Percentiles rank a stretch among this genome's conserved stretches.
phyloP scores from a whole-genome alignment of 495 filamentous ascomycete genomes.

The Xylaria nigripes region DNA sequence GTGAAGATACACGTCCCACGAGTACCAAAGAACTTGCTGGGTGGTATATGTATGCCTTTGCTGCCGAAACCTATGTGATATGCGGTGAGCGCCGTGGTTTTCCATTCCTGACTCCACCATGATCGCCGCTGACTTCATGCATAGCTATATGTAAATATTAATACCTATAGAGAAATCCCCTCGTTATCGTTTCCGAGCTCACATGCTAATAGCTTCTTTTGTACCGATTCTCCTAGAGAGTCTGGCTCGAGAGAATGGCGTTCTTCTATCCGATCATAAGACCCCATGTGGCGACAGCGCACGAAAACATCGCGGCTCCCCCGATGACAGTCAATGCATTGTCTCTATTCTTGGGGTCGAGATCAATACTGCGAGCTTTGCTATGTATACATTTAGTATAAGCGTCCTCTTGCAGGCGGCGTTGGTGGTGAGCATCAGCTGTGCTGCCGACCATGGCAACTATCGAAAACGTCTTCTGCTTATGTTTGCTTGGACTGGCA shows the following conservation, averaged over 20 bases:
- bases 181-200: conserved; percentile 5
- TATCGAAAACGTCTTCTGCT: conserved; percentile 85
- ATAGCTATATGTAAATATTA: conserved; percentile 26
- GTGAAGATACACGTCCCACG: conserved; percentile 81
- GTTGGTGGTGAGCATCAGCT: conserved; percentile 90
- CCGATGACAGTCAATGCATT: conserved; percentile 63
- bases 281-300: conserved; percentile 56
- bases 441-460: conserved; percentile 89
- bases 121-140: conserved; percentile 11
- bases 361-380: conserved; percentile 94
- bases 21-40: conserved; percentile 80
- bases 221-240: conserved; percentile 95
- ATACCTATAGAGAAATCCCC: conserved; percentile 3
- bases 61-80: conserved; percentile 94
- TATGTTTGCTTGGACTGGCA: conserved; percentile 71
- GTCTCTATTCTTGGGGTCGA: conserved; percentile 73
- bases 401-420: conserved; percentile 84
- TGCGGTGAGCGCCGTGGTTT: conserved; percentile 57
- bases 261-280: conserved; percentile 64
- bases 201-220: conserved; percentile 63
- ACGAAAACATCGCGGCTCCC: conserved; percentile 22
- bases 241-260: conserved; percentile 80
- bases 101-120: conserved; percentile 5
- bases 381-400: conserved; percentile 94
- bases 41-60: conserved; percentile 96